Conservation (phyloP, 192 early-diverging fungal genomes). For the Obelidium mucronatum region DNA sequence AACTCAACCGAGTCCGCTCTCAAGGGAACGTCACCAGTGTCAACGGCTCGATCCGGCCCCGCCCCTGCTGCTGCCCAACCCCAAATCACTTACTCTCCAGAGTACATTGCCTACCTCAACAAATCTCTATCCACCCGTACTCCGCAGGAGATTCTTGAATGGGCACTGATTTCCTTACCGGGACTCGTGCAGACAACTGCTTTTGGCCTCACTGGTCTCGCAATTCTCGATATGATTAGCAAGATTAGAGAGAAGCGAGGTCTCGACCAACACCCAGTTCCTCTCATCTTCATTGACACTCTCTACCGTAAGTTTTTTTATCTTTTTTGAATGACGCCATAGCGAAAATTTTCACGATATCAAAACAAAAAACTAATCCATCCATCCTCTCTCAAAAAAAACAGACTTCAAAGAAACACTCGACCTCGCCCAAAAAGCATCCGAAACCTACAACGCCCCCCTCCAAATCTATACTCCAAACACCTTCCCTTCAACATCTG, state of each 20-base stretch:
- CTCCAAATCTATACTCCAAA: conserved; percentile 80
- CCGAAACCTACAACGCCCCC: conserved; percentile 71
- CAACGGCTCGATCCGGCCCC: not conserved
- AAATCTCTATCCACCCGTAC: conserved; percentile 68
- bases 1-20: not conserved
- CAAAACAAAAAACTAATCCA: conserved; percentile 15
- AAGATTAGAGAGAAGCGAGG: conserved; percentile 58
- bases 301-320: conserved; percentile 67
- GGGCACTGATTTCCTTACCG: conserved; percentile 83
- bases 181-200: conserved; percentile 92
- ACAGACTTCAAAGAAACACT: conserved; percentile 89
- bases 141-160: conserved; percentile 84
- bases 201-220: conserved; percentile 91
- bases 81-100: conserved; percentile 56
- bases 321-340: conserved; percentile 3
- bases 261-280: conserved; percentile 62
- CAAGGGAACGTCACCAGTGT: too few relatives aligned
- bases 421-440: conserved; percentile 72
- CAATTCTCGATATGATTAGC: conserved; percentile 84
- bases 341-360: too few relatives aligned
- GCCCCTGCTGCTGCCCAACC: conserved; percentile 14
- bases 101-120: conserved; percentile 79
- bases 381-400: not conserved
- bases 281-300: conserved; percentile 94
- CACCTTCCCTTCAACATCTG: conserved; percentile 60